Evolutionary conservation across 495 filamentous ascomycete species (phyloP), one percentile per base, ranked within the genome.

Genomic region (Neurospora cerealis): DNA sequence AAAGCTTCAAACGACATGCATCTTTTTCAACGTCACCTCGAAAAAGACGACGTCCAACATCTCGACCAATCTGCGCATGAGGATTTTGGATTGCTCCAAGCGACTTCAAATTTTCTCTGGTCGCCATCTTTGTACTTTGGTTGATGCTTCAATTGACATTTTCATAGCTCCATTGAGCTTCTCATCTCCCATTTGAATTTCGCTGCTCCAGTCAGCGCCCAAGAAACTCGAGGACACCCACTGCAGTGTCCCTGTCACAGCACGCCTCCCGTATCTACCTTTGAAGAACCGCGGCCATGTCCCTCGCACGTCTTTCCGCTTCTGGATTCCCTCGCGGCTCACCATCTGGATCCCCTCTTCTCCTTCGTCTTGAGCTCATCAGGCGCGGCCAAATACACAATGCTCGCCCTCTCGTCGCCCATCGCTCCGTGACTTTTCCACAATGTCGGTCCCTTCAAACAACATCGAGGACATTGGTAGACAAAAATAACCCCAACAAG

Each of bases 381-480:
- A 69, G 41, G 28, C 24, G 36, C 41, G 60, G 54, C 10, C 70
- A 71, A 32, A 60, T 73, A 48, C n/a, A 62, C 15, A 44, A 28
- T 41, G 39, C 70, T 46, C 5, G 44, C 40, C 1, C 48, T 71
- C 73, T 60, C 34, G 28, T 71, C n/a, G 34, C 32, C 17, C 40
- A 66, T 66, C 54, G 54, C 54, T 19, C 37, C 70, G 36, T 40
- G 46, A 60, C 6, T 37, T 39, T 28, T 36, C 62, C 44, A 24
- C 77, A 77, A 72, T 73, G 46, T 34, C 78, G 79, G 6, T 70
- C 54, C 70, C 17, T 72, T 5, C 74, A 75, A 21, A 78, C 78
- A 48, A 81, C 77, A 28, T 39, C 76, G 54, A 39, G 66, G 21
- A 54, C 10, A 7, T n/a, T 28, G 37, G 19, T 40, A 36, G 40